A percentile compares a stretch with the other conserved stretches of the same genome.
phyloP scores from a whole-genome alignment of 176 grass and related monocot genomes.

The Lolium rigidum region DNA sequence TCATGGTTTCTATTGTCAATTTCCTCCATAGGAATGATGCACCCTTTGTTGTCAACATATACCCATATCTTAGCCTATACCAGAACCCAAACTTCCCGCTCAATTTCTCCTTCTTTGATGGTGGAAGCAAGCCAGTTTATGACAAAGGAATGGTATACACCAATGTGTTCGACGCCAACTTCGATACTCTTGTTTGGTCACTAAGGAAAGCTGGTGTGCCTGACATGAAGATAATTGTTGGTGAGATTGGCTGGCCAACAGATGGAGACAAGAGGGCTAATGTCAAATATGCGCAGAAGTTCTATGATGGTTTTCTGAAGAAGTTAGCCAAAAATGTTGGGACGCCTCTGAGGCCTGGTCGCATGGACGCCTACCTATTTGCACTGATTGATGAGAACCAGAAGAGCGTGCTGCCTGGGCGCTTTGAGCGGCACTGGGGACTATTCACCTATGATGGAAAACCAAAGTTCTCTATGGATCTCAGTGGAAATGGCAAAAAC shows the following conservation, averaged over 20 bases:
- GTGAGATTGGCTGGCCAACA: slow-evolving; percentile 88
- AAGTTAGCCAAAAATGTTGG: slow-evolving; percentile 65
- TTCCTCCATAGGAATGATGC: slow-evolving; percentile 74
- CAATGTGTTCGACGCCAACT: slow-evolving; percentile 87
- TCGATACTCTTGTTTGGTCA: slow-evolving; percentile 88
- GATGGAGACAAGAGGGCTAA: slow-evolving; percentile 81
- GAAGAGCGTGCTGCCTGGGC: slow-evolving; percentile 81
- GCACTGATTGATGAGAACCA: slow-evolving; percentile 81
- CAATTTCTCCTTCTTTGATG: slow-evolving; percentile 84
- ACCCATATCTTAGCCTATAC: slow-evolving; percentile 79
- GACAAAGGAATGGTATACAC: slow-evolving; percentile 78
- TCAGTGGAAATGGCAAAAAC: slow-evolving; percentile 57
- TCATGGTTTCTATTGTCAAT: slow-evolving; percentile 81
- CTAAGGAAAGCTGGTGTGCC: slow-evolving; percentile 76
- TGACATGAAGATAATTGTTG: slow-evolving; percentile 76
- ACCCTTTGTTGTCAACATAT: slow-evolving; percentile 85
- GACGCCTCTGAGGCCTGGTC: slow-evolving; percentile 71
- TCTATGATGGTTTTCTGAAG: slow-evolving; percentile 76
- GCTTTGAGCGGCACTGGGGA: slow-evolving; percentile 84
- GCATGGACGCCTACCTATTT: slow-evolving; percentile 77
- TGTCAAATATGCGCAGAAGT: slow-evolving; percentile 62
- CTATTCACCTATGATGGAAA: slow-evolving; percentile 75
- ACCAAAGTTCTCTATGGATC: slow-evolving; percentile 78
- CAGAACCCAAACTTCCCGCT: slow-evolving; percentile 77
- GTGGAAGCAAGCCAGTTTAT: slow-evolving; percentile 53